A percentile compares a stretch with the other conserved stretches of the same genome.
These are phyloP conservation scores for Blastobotrys malaysiensis DNA, from an alignment of 1,139 yeast genomes.

Conservation along the genomic window DNA sequence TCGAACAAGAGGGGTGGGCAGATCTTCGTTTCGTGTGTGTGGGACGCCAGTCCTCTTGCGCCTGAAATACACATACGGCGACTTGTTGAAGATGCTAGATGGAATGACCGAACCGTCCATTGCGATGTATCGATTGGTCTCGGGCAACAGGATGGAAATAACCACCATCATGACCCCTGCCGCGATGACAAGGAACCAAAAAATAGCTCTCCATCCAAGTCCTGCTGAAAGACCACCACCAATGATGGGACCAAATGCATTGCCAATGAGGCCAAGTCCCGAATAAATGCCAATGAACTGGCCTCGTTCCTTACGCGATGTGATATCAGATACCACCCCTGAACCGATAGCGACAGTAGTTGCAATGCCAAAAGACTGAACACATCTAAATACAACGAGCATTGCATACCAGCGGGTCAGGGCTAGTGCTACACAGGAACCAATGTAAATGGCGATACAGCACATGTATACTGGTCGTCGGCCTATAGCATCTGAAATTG, in stretches of 20 bases:
- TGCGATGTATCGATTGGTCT: slow-evolving; percentile 61
- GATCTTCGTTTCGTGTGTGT: slow-evolving; percentile 15
- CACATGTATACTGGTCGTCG: slow-evolving; percentile 57
- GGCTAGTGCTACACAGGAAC: slow-evolving; percentile 58
- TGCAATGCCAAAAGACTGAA: slow-evolving; percentile 67
- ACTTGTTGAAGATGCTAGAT: slow-evolving; percentile 34
- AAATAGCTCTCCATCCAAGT: slow-evolving; percentile 71
- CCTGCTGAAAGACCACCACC: slow-evolving; percentile 60
- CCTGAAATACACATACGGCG: slow-evolving; percentile 36
- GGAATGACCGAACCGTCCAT: slow-evolving; percentile 64
- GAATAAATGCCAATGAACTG: slow-evolving; percentile 53
- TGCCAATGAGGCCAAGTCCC: slow-evolving; percentile 66
- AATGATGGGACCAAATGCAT: slow-evolving; percentile 68
- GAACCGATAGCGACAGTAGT: slow-evolving; percentile 62
- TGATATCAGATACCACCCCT: slow-evolving; percentile 66
- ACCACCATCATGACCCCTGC: slow-evolving; percentile 42
- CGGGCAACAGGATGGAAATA: slow-evolving; percentile 47
- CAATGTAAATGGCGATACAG: slow-evolving; percentile 51
- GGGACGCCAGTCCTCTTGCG: slow-evolving; percentile 19
- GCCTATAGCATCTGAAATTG: slow-evolving; percentile 64
- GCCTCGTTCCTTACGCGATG: slow-evolving; percentile 59
- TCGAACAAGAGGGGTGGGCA: slow-evolving; percentile 29
- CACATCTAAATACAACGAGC: slow-evolving; percentile 51
- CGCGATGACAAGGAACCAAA: slow-evolving; percentile 65
- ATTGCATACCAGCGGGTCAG: slow-evolving; percentile 48